These are phyloP conservation scores for Pichia kudriavzevii DNA, from an alignment of 1,139 yeast species.

Conservation along the genomic window DNA sequence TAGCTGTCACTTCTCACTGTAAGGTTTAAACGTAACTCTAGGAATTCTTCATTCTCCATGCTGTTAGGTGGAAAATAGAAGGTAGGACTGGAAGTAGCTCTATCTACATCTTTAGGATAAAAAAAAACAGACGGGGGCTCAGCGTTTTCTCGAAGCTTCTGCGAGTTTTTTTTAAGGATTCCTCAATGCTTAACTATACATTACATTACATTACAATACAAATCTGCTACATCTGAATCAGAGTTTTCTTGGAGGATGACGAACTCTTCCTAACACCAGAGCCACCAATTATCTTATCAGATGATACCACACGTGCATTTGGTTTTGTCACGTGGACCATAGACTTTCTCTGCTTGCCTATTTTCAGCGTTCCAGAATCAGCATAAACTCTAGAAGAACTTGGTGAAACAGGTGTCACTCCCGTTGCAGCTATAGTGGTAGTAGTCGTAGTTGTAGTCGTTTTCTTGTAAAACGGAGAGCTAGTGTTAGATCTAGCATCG, in stretches of 20 bases:
- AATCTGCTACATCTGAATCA: slow-evolving; percentile 13
- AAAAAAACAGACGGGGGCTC: too few species aligned
- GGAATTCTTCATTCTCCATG: neutral
- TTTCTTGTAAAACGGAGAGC: slow-evolving; percentile 22
- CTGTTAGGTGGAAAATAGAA: too few species aligned
- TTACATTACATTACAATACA: neutral
- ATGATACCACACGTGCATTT: slow-evolving; percentile 18
- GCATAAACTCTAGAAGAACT: slow-evolving; percentile 4
- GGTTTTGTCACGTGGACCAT: slow-evolving; percentile 14
- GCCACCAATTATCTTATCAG: slow-evolving; percentile 27
- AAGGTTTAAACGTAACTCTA: too few species aligned
- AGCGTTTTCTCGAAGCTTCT: neutral
- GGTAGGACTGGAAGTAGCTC: too few species aligned
- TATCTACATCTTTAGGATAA: too few species aligned
- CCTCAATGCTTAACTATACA: neutral
- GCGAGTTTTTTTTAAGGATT: neutral
- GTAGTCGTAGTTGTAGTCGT: slow-evolving; percentile 29
- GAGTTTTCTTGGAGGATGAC: slow-evolving; percentile 22
- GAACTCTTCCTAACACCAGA: slow-evolving; percentile 32
- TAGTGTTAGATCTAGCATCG: slow-evolving; percentile 10
- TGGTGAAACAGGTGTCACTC: slow-evolving; percentile 12
- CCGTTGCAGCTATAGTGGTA: slow-evolving; percentile 27
- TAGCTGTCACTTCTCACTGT: neutral
- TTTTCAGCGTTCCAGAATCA: slow-evolving; percentile 16
- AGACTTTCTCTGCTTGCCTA: slow-evolving; percentile 27